phyloP scores from a whole-genome alignment of 2,329 filamentous ascomycete species.

The Monosporascus sp. region DNA sequence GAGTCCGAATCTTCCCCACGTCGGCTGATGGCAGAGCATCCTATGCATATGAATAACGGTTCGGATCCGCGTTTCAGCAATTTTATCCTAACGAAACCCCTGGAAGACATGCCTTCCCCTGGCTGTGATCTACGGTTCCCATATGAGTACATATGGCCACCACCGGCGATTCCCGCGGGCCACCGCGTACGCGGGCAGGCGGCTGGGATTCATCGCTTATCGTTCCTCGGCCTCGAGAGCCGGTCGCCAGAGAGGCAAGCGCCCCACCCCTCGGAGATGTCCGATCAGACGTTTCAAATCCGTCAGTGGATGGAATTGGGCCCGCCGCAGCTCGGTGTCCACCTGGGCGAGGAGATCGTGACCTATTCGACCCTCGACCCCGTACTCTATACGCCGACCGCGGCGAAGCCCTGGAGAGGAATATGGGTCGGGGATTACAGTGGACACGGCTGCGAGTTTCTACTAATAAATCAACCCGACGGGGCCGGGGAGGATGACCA shows the following conservation, averaged over 20 bases:
- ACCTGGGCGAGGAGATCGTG: conserved; percentile 49
- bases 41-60: conserved; percentile 44
- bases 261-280: conserved; percentile 53
- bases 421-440: conserved; percentile 93
- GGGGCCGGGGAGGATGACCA: conserved; percentile 39
- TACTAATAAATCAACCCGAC: conserved; percentile 74
- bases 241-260: conserved; percentile 17
- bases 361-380: conserved; percentile 70
- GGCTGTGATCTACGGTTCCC: conserved; percentile 29
- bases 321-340: conserved; percentile 37
- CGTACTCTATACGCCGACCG: conserved; percentile 72
- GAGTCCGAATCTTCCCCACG: conserved; percentile 8
- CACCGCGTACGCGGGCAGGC: conserved; percentile 42
- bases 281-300: conserved; percentile 66
- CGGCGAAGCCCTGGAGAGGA: conserved; percentile 75
- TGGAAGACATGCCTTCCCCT: conserved; percentile 31
- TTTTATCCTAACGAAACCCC: conserved; percentile 59
- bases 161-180: conserved; percentile 60
- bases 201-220: conserved; percentile 14
- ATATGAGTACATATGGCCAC: conserved; percentile 68
- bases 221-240: conserved; percentile 11
- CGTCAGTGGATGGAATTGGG: conserved; percentile 70
- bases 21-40: conserved; percentile 45
- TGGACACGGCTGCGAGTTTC: conserved; percentile 81
- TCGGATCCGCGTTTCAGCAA: conserved; percentile 55